These are phyloP conservation scores for Pichia cabralensis DNA, from an alignment of 805 yeast genomes.

Conservation along the genomic window DNA sequence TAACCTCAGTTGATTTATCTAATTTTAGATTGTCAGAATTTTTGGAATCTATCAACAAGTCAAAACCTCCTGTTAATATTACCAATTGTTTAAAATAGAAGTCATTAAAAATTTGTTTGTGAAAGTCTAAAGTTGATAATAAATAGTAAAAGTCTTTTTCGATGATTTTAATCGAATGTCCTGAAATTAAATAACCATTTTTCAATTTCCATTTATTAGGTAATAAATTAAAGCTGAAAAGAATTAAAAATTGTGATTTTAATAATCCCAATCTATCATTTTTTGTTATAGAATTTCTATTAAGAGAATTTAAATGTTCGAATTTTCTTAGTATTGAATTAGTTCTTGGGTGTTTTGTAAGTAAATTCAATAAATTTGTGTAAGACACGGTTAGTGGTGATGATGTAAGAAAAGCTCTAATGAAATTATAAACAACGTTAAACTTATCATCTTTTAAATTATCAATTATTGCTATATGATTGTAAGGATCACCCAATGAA, in stretches of 20 bases:
- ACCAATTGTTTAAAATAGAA: slow-evolving; percentile 28
- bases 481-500: slow-evolving; percentile 57
- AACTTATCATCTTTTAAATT: slow-evolving; percentile 40
- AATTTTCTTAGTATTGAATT: slow-evolving; percentile 21
- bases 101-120: slow-evolving; percentile 26
- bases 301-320: slow-evolving; percentile 17
- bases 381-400: slow-evolving; percentile 38
- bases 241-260: slow-evolving; percentile 23
- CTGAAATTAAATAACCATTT: slow-evolving; percentile 21
- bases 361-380: slow-evolving; percentile 32
- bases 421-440: slow-evolving; percentile 41
- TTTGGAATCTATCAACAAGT: slow-evolving; percentile 21
- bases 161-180: slow-evolving; percentile 21
- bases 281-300: slow-evolving; percentile 23
- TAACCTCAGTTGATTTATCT: slow-evolving; percentile 16
- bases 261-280: slow-evolving; percentile 24
- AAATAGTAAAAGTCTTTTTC: slow-evolving; percentile 26
- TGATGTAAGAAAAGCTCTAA: slow-evolving; percentile 47
- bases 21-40: slow-evolving; percentile 16
- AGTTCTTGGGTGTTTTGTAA: slow-evolving; percentile 27
- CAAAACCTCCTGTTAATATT: slow-evolving; percentile 30
- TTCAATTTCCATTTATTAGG: slow-evolving; percentile 31
- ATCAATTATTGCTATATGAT: slow-evolving; percentile 47
- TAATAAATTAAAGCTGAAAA: slow-evolving; percentile 29
- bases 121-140: slow-evolving; percentile 20